Evolutionary conservation across 139 green algal genomes (phyloP).

Genomic region (Bryopsis sp.): DNA sequence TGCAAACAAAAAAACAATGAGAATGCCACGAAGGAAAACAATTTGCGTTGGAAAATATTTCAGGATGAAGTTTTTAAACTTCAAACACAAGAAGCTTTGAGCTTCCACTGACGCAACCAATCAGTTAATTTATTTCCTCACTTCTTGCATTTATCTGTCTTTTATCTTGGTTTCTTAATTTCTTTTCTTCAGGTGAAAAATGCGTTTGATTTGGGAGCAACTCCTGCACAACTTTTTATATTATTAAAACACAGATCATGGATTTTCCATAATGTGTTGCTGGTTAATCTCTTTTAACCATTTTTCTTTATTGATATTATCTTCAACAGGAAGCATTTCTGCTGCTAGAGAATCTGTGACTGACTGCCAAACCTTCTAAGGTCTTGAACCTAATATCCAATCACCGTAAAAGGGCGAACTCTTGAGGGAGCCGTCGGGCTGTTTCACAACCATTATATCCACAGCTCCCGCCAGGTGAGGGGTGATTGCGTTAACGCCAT

Average conservation of each 20-base stretch:
- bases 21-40: not conserved
- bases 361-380: not conserved
- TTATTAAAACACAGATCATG: too few species aligned
- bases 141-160: too few species aligned
- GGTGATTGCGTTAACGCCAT: constrained; percentile 46
- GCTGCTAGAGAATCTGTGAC: constrained; percentile 5
- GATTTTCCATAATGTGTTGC: not conserved
- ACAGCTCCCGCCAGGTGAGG: constrained; percentile 77
- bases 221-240: too few species aligned
- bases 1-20: constrained; percentile 23
- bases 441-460: constrained; percentile 81
- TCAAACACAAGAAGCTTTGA: too few species aligned
- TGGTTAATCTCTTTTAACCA: too few species aligned
- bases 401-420: constrained; percentile 82
- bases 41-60: not conserved
- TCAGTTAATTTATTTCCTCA: too few species aligned
- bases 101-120: too few species aligned
- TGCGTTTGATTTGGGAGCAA: too few species aligned
- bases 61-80: too few species aligned
- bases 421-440: constrained; percentile 70
- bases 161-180: too few species aligned
- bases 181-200: not conserved
- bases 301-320: not conserved
- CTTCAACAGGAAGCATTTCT: not conserved
- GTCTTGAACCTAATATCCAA: too few species aligned